Percentiles rank a stretch among this genome's conserved stretches.
Conservation (phyloP, 768 basidiomycete genomes). For the Tylopilus felleus region DNA sequence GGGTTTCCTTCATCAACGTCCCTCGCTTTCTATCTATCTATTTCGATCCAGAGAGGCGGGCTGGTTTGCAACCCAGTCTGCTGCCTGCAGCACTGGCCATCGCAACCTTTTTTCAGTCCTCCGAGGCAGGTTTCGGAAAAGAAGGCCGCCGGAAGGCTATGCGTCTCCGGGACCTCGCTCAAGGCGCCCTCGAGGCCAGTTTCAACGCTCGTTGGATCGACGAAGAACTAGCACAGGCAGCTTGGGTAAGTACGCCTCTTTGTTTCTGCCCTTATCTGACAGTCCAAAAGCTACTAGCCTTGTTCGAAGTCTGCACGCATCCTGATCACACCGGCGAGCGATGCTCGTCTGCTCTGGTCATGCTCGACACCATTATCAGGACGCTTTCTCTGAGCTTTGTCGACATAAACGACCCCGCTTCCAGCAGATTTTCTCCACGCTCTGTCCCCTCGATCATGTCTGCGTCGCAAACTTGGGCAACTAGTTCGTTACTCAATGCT, state of each 20-base stretch:
- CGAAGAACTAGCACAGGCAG: constrained; percentile 69
- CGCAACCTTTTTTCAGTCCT: constrained; percentile 68
- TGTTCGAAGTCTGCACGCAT: constrained; percentile 72
- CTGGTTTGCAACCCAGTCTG: constrained; percentile 64
- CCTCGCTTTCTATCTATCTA: constrained; percentile 63
- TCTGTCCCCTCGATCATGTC: constrained; percentile 45
- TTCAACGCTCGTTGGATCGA: constrained; percentile 70
- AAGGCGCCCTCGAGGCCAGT: constrained; percentile 67
- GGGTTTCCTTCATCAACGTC: constrained; percentile 72
- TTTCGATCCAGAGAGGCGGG: constrained; percentile 50
- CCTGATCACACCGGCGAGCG: constrained; percentile 55
- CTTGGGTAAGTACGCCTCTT: constrained; percentile 53
- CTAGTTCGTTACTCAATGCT: background rate
- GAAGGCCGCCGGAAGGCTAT: constrained; percentile 56
- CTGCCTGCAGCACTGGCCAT: constrained; percentile 61
- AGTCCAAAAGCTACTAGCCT: constrained; percentile 51
- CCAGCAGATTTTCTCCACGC: constrained; percentile 46
- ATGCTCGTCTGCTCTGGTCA: constrained; percentile 51
- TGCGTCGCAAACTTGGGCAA: constrained; percentile 11
- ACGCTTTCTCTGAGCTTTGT: constrained; percentile 55
- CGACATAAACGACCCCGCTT: constrained; percentile 54
- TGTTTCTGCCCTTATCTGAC: constrained; percentile 8
- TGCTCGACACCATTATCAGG: constrained; percentile 68
- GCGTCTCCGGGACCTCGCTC: constrained; percentile 62
- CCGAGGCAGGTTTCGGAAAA: constrained; percentile 51